Evolutionary conservation across 495 filamentous ascomycete genomes (phyloP), one percentile per base, ranked within the genome.

Genomic region (Aspergillus diversus): DNA sequence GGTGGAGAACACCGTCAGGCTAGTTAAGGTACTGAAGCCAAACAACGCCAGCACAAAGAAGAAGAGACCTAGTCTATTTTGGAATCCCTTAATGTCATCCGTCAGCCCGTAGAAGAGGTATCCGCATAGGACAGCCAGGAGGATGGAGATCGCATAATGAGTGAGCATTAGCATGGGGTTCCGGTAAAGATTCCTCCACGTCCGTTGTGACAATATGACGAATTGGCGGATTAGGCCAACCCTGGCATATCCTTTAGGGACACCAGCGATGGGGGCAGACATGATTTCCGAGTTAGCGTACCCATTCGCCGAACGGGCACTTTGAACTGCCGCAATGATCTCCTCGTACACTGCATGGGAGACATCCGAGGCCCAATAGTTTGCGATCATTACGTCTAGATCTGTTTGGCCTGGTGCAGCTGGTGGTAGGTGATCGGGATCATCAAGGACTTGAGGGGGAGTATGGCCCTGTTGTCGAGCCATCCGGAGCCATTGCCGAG

Each of bases 111-210:
- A 99, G 82, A 97, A 99, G 27, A 99, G 86, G 73, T 88, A 97
- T 16, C 95, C 95, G 35, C 92, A 93, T 55, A 99, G 87, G 32
- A 97, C 93, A 16, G 93, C 95, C 12, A 99, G 85, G 1, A 98
- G 77, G 64, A 99, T 97, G 21, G 95, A 91, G 66, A 97, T 98
- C n/a, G 93, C 94, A 73, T 99, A 99, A 78, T 99, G 95, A 0
- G 96, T 97, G 52, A 99, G 84, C 95, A 99, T 99, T 50, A 99
- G 79, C 87, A 97, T 93, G 16, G 95, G 95, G 74, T 99, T 97
- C 43, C 95, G 88, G 77, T 99, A 97, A 4, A 99, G 87, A 68
- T 99, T 99, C 63, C 89, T 90, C 96, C 96, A 98, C 0, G 96
- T 99, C 33, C 95, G 86, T 66, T 87, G 84, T 7, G 92, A 96